Conservation (phyloP, 2,329 filamentous ascomycete genomes). For the Ophiobolus disseminans region DNA sequence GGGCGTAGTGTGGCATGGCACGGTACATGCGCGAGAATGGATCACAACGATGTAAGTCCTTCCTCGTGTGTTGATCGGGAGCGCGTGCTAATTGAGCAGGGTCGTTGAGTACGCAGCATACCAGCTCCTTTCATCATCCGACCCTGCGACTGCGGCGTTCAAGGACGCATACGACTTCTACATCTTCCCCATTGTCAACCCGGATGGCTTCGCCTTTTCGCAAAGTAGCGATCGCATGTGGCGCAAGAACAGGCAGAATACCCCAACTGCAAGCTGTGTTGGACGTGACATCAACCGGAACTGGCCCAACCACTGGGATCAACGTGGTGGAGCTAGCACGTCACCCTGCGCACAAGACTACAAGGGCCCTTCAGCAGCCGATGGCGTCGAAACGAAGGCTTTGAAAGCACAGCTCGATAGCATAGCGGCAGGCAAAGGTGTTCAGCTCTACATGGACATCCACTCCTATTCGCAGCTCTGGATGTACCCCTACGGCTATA, state of each 20-base stretch:
- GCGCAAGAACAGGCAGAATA: constrained; percentile 49
- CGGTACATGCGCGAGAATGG: constrained; percentile 50
- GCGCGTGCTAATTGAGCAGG: constrained; percentile 14
- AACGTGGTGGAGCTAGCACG: constrained; percentile 42
- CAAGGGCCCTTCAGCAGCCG: constrained; percentile 43
- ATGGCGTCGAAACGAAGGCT: constrained; percentile 47
- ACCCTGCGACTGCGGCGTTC: constrained; percentile 46
- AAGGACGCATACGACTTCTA: constrained; percentile 72
- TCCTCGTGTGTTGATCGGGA: background rate
- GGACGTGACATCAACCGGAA: constrained; percentile 52
- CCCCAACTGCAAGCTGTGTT: constrained; percentile 37
- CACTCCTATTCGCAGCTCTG: constrained; percentile 63
- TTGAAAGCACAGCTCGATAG: constrained; percentile 58
- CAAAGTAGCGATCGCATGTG: constrained; percentile 49
- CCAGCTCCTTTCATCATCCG: constrained; percentile 43
- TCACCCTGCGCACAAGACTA: constrained; percentile 47
- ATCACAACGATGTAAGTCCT: constrained; percentile 38
- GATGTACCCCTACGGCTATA: constrained; percentile 67
- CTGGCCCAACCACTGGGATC: constrained; percentile 47
- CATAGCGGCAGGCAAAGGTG: constrained; percentile 55
- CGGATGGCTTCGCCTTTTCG: constrained; percentile 49
- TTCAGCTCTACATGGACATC: constrained; percentile 70
- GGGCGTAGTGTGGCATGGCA: constrained; percentile 48
- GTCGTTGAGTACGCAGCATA: constrained; percentile 48
- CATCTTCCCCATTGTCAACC: constrained; percentile 55